phyloP scores from a whole-genome alignment of 495 filamentous ascomycete genomes.

The Xylaria longipes region DNA sequence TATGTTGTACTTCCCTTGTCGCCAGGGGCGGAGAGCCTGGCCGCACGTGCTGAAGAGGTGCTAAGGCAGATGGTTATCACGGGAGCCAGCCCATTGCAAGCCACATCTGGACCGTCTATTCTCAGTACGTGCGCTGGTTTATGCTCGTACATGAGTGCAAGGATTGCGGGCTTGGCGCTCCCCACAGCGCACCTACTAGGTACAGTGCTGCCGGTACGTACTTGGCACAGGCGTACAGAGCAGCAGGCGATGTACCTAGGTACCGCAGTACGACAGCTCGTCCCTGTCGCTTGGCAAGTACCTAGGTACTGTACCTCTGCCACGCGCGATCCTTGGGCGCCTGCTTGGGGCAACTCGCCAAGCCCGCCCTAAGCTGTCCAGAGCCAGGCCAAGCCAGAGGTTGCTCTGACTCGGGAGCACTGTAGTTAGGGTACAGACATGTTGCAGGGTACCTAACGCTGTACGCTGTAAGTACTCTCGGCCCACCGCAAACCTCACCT shows the following conservation, averaged over 20 bases:
- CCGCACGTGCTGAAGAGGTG: conserved; percentile 18
- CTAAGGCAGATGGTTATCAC: conserved; percentile 13
- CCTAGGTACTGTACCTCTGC: not conserved
- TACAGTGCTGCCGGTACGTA: too few relatives aligned
- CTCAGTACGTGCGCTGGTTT: not conserved
- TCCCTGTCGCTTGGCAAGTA: not conserved
- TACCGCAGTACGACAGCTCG: not conserved
- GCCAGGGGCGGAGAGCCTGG: conserved; percentile 6
- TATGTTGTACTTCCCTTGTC: too few relatives aligned
- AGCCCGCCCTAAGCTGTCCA: conserved; percentile 2
- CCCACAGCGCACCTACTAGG: not conserved
- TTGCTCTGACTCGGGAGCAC: conserved; percentile 18
- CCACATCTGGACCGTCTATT: conserved; percentile 15
- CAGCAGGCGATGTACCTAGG: not conserved
- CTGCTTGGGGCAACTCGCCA: not conserved
- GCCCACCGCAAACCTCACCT: conserved; percentile 2
- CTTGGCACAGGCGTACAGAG: too few relatives aligned
- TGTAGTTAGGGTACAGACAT: not conserved
- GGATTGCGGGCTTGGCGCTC: not conserved
- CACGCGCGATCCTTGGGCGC: conserved; percentile 5
- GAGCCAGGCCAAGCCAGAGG: conserved; percentile 11
- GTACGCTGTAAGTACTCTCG: too few relatives aligned
- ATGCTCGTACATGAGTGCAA: not conserved
- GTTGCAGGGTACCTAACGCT: not conserved
- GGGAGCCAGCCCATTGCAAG: conserved; percentile 23